Evolutionary conservation across 768 basidiomycete species (phyloP).

Genomic region (Phaffia australis): DNA sequence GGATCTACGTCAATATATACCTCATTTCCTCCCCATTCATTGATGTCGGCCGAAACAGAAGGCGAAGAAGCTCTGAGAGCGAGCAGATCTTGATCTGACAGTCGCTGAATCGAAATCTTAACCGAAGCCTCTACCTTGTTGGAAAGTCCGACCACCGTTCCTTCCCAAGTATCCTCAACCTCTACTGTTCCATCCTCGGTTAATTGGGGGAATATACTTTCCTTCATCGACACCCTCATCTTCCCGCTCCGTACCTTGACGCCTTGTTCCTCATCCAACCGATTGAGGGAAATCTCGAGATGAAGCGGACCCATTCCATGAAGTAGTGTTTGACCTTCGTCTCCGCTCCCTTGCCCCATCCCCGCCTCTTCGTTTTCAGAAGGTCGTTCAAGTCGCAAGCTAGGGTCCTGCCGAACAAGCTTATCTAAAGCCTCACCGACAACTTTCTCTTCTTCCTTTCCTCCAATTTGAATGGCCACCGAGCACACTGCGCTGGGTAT

Average conservation of each 20-base stretch:
- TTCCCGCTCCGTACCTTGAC: slow-evolving; percentile 13
- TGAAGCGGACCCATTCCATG: slow-evolving; percentile 78
- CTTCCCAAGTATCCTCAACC: slow-evolving; percentile 46
- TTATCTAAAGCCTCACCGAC: slow-evolving; percentile 64
- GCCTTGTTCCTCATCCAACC: slow-evolving; percentile 58
- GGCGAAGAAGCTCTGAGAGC: slow-evolving; percentile 40
- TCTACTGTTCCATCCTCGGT: slow-evolving; percentile 29
- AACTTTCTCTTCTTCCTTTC: slow-evolving; percentile 63
- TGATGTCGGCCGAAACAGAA: slow-evolving; percentile 31
- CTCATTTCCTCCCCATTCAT: slow-evolving; percentile 63
- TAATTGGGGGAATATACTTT: slow-evolving; percentile 7
- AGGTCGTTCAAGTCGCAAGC: slow-evolving; percentile 48
- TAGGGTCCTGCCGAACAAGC: slow-evolving; percentile 78
- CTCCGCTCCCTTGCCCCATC: not conserved
- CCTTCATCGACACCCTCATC: slow-evolving; percentile 20
- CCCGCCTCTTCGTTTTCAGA: slow-evolving; percentile 39
- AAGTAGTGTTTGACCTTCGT: slow-evolving; percentile 67
- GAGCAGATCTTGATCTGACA: slow-evolving; percentile 14
- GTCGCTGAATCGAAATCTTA: slow-evolving; percentile 43
- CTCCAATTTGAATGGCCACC: slow-evolving; percentile 66
- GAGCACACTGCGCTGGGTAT: slow-evolving; percentile 72
- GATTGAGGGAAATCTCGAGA: slow-evolving; percentile 77
- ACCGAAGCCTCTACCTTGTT: slow-evolving; percentile 43
- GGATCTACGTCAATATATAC: slow-evolving; percentile 48
- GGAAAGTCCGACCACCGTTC: slow-evolving; percentile 53